A percentile compares a stretch with the other conserved stretches of the same genome.
Conservation (phyloP, 768 basidiomycete genomes). For the Collybia nuda region DNA sequence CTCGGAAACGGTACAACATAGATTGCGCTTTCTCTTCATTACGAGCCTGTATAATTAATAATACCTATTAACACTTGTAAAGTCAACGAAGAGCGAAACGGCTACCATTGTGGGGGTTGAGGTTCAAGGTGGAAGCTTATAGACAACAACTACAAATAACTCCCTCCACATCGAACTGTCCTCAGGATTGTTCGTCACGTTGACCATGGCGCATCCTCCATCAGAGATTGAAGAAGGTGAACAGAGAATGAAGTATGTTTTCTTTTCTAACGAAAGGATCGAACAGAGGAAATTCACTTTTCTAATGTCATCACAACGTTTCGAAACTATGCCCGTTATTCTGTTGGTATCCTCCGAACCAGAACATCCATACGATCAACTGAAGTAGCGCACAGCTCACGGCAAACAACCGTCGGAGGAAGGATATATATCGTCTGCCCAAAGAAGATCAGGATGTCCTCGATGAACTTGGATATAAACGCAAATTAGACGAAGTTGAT, state of each 20-base stretch:
- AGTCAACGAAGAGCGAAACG: background rate
- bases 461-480: slow-evolving; percentile 67
- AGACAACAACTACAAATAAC: slow-evolving; percentile 18
- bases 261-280: slow-evolving; percentile 7
- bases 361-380: no score
- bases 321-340: slow-evolving; percentile 71
- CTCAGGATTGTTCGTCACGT: background rate
- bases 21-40: slow-evolving; percentile 96
- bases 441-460: slow-evolving; percentile 69
- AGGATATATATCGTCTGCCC: slow-evolving; percentile 74
- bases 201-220: slow-evolving; percentile 20
- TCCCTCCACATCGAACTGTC: slow-evolving; percentile 3
- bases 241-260: background rate
- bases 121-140: slow-evolving; percentile 10
- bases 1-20: slow-evolving; percentile 76
- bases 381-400: slow-evolving; percentile 32
- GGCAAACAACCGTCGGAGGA: slow-evolving; percentile 63
- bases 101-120: slow-evolving; percentile 14
- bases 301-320: slow-evolving; percentile 75
- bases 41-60: slow-evolving; percentile 60
- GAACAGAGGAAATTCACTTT: slow-evolving; percentile 67
- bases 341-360: slow-evolving; percentile 41
- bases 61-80: background rate
- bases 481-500: slow-evolving; percentile 80
- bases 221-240: slow-evolving; percentile 36